phyloP scores from a whole-genome alignment of 78 protist genomes.

The Andalucia godoyi region DNA sequence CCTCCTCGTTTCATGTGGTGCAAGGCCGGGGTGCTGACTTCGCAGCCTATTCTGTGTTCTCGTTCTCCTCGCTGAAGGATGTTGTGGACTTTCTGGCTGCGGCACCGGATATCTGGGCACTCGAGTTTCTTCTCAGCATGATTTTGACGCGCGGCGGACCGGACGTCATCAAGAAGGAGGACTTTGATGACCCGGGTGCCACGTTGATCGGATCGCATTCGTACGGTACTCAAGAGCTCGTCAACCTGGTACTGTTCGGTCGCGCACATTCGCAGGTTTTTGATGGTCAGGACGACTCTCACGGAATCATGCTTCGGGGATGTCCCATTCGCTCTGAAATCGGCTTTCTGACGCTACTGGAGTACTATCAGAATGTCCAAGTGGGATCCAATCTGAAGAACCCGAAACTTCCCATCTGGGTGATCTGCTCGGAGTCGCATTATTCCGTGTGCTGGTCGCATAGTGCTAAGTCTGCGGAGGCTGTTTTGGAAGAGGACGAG shows the following conservation, averaged over 20 bases:
- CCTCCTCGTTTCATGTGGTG: no score
- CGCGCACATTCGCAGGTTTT: slow-evolving; percentile 19
- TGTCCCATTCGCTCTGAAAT: neutral
- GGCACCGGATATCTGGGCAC: no score
- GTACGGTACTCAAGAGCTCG: slow-evolving; percentile 23
- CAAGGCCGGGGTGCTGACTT: no score
- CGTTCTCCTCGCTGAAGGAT: no score
- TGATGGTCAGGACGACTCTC: slow-evolving; percentile 3
- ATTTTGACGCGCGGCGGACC: neutral
- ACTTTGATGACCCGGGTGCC: neutral
- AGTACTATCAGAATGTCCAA: neutral
- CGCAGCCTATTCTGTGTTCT: no score
- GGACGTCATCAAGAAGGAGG: neutral
- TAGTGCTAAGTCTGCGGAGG: neutral
- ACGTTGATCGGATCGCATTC: neutral
- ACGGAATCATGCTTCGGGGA: neutral
- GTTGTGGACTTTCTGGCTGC: no score
- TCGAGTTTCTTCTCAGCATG: no score
- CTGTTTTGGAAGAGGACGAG: neutral
- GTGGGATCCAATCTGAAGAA: neutral
- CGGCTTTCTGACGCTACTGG: slow-evolving; percentile 26
- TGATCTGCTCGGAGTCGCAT: slow-evolving; percentile 13
- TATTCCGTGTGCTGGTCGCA: neutral
- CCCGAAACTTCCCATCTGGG: neutral
- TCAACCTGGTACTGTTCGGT: slow-evolving; percentile 28